A percentile compares a stretch with the other conserved stretches of the same genome.
Conservation (phyloP, 257 asterid genomes). For the Euphrasia confusa region DNA sequence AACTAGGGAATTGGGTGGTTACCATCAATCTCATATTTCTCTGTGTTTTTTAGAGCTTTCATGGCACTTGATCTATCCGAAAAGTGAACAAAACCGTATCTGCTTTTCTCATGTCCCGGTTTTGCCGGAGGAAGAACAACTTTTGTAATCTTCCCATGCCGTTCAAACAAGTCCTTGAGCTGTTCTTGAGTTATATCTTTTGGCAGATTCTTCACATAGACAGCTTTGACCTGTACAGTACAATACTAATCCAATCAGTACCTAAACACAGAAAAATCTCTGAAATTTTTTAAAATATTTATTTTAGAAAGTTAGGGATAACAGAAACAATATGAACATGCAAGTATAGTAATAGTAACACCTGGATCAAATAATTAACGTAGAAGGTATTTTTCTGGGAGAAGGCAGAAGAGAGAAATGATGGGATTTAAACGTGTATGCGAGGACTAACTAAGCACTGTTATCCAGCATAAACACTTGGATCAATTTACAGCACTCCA, state of each 20-base stretch:
- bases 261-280: conserved; percentile 1
- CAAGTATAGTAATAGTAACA: conserved; percentile 6
- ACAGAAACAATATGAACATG: background rate
- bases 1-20: conserved; percentile 16
- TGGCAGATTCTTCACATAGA: conserved; percentile 91
- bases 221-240: conserved; percentile 76
- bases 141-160: conserved; percentile 78
- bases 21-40: conserved; percentile 90
- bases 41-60: conserved; percentile 89
- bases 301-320: background rate
- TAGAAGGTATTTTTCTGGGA: background rate
- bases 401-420: background rate
- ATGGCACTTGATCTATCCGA: conserved; percentile 82
- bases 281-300: background rate
- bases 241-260: conserved; percentile 19
- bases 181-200: conserved; percentile 73
- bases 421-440: background rate
- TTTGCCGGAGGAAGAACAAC: conserved; percentile 97
- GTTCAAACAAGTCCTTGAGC: conserved; percentile 76
- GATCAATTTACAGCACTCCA: background rate
- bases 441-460: conserved; percentile 2
- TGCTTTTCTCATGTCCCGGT: conserved; percentile 88
- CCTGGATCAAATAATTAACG: background rate
- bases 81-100: conserved; percentile 94
- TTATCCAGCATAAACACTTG: background rate